A percentile compares a stretch with the other conserved stretches of the same genome.
phyloP scores from a whole-genome alignment of 805 yeast species.

The Zygosaccharomyces lentus region DNA sequence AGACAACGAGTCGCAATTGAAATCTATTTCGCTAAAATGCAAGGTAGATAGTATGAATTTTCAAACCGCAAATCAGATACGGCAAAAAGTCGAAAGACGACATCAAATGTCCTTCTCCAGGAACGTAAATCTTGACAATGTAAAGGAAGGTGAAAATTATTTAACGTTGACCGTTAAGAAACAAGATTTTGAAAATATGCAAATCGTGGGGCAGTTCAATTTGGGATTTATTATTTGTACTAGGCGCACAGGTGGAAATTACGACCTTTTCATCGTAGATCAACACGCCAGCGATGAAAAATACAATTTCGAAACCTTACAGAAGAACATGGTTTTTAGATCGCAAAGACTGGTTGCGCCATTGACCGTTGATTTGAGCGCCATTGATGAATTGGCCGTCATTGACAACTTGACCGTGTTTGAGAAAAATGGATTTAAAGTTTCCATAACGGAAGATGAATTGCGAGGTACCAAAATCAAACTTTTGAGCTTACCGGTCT shows the following conservation, averaged over 20 bases:
- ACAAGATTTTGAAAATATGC: constrained; percentile 69
- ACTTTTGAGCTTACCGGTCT: constrained; percentile 64
- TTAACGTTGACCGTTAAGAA: constrained; percentile 63
- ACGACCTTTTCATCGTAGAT: constrained; percentile 80
- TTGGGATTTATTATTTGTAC: constrained; percentile 86
- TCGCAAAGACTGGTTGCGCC: constrained; percentile 68
- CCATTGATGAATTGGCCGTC: constrained; percentile 73
- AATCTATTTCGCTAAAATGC: neutral
- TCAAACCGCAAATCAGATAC: neutral
- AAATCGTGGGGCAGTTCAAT: constrained; percentile 88
- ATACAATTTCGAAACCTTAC: constrained; percentile 75
- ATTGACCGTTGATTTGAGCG: constrained; percentile 54
- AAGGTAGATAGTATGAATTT: neutral
- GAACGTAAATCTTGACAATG: constrained; percentile 44
- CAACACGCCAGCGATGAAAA: constrained; percentile 99
- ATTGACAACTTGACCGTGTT: constrained; percentile 56
- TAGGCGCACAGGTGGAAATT: constrained; percentile 37
- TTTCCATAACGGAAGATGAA: constrained; percentile 46
- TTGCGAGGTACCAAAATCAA: constrained; percentile 54
- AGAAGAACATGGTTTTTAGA: constrained; percentile 51
- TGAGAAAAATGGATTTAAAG: constrained; percentile 70
- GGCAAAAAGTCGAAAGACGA: neutral
- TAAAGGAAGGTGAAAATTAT: constrained; percentile 51
- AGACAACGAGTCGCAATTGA: neutral
- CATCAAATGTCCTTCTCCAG: constrained; percentile 16